A percentile compares a stretch with the other conserved stretches of the same genome.
Evolutionary conservation across 2,329 filamentous ascomycete genomes (phyloP).

Genomic region (Venturia aucupariae): DNA sequence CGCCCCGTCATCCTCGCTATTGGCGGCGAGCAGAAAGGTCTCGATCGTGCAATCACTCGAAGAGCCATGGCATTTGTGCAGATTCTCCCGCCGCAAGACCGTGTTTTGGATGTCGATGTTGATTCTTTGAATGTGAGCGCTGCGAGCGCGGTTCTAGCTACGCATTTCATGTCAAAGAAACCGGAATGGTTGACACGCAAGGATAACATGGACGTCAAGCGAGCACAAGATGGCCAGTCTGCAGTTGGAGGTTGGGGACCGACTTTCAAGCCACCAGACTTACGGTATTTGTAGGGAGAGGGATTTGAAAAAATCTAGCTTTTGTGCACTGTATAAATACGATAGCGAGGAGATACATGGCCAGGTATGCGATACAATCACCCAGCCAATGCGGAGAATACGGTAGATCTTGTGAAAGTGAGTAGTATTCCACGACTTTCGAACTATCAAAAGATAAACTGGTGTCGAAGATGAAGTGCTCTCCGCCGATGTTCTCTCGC

Average conservation of each 20-base stretch:
- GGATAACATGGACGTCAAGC: not conserved
- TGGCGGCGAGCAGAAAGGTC: slow-evolving; percentile 70
- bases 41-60: slow-evolving; percentile 34
- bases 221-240: not conserved
- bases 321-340: too few relatives aligned
- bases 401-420: too few relatives aligned
- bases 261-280: too few relatives aligned
- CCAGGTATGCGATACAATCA: too few relatives aligned
- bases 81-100: slow-evolving; percentile 45
- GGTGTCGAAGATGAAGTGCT: too few relatives aligned
- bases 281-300: too few relatives aligned
- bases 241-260: not conserved
- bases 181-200: not conserved
- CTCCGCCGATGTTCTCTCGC: too few relatives aligned
- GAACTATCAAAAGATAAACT: too few relatives aligned
- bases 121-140: slow-evolving; percentile 94
- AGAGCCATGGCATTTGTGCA: slow-evolving; percentile 55
- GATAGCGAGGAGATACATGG: too few relatives aligned
- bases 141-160: slow-evolving; percentile 67
- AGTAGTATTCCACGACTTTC: too few relatives aligned
- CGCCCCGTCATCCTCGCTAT: slow-evolving; percentile 13
- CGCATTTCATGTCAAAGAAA: slow-evolving; percentile 30
- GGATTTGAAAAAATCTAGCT: too few relatives aligned
- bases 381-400: too few relatives aligned
- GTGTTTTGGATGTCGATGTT: slow-evolving; percentile 46